Evolutionary conservation across 352 stramenopile species (phyloP).

Genomic region (Proteromonas lacertae): DNA sequence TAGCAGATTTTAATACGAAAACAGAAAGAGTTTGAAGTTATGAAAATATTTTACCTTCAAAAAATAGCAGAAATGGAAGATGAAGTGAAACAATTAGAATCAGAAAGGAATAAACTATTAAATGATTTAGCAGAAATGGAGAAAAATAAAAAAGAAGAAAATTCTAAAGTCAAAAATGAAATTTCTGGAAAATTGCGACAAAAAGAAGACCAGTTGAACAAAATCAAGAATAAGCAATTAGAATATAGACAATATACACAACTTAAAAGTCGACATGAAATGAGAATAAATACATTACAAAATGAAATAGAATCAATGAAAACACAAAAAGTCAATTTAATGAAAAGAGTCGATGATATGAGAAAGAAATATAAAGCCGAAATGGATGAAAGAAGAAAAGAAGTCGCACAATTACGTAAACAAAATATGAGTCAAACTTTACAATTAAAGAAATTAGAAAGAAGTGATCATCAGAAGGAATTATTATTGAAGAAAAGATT

Average conservation of each 20-base stretch:
- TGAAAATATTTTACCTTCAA: conserved; percentile 3
- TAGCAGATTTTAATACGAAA: neutral
- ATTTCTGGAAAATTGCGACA: neutral
- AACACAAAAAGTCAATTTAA: neutral
- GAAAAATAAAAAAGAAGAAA: neutral
- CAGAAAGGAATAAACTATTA: neutral
- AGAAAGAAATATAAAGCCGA: conserved; percentile 1
- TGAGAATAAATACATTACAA: conserved; percentile 1
- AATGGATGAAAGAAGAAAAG: neutral
- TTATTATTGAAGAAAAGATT: too few relatives aligned
- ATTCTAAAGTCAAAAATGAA: neutral
- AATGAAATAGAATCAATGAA: conserved; percentile 2
- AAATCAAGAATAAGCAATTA: conserved; percentile 1
- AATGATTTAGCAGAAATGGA: neutral
- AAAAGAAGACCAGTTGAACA: conserved; percentile 1
- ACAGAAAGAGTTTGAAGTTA: conserved; percentile 1
- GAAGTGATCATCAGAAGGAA: too few relatives aligned
- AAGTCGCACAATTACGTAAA: neutral
- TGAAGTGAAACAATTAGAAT: neutral
- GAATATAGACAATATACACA: neutral
- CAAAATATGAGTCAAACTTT: too few relatives aligned
- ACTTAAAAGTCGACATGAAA: neutral
- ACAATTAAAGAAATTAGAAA: too few relatives aligned
- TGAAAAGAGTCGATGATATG: neutral
- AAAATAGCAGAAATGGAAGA: neutral